Percentiles rank a stretch among this genome's conserved stretches.
Conservation (phyloP, 1,139 yeast genomes). For the Hyphopichia fennica region DNA sequence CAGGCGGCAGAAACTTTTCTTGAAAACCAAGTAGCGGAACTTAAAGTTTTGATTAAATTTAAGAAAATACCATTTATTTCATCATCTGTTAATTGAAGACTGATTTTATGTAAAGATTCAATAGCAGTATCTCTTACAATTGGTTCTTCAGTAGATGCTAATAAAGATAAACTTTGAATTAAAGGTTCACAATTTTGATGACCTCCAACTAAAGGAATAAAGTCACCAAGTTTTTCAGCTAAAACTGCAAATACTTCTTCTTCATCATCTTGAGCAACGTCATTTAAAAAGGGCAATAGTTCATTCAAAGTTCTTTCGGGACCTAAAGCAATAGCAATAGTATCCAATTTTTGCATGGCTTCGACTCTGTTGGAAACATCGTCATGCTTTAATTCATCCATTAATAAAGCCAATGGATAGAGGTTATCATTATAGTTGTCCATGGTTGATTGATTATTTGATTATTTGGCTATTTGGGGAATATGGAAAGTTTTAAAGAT, state of each 20-base stretch:
- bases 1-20: conserved; percentile 93
- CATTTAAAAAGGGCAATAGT: conserved; percentile 79
- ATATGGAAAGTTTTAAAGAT: too few relatives aligned
- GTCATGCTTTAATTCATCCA: conserved; percentile 94
- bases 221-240: conserved; percentile 86
- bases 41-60: conserved; percentile 73
- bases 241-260: conserved; percentile 95
- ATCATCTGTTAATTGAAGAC: conserved; percentile 60
- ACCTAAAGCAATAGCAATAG: conserved; percentile 93
- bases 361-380: conserved; percentile 91
- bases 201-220: conserved; percentile 88
- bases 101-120: conserved; percentile 73
- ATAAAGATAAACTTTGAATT: conserved; percentile 81
- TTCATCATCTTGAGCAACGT: conserved; percentile 96
- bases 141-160: conserved; percentile 97
- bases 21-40: conserved; percentile 94
- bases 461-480: too few relatives aligned
- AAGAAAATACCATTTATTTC: conserved; percentile 71
- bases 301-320: conserved; percentile 90
- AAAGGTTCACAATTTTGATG: conserved; percentile 71
- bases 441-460: conserved; percentile 18
- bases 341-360: conserved; percentile 92
- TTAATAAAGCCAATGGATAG: conserved; percentile 90
- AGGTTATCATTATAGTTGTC: conserved; percentile 59
- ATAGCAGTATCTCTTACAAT: conserved; percentile 94